These are phyloP conservation scores for Heliosperma pusillum DNA, from an alignment of 148 eudicot genomes.

Conservation along the genomic window DNA sequence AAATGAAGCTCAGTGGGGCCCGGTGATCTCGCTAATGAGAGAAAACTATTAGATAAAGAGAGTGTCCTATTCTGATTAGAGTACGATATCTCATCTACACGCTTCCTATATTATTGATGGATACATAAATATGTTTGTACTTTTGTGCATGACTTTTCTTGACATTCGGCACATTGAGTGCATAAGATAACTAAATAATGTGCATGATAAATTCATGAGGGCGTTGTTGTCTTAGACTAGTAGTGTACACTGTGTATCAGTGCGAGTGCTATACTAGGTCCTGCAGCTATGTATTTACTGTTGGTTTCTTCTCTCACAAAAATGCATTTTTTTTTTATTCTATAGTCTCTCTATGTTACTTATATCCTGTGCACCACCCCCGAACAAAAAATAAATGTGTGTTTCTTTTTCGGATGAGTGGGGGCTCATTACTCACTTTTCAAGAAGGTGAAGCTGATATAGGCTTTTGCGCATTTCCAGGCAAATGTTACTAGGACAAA, in stretches of 20 bases:
- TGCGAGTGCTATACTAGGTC: too few relatives aligned
- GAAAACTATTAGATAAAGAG: neutral
- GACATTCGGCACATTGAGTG: neutral
- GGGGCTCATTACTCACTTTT: neutral
- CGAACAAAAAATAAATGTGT: too few relatives aligned
- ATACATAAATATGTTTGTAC: neutral
- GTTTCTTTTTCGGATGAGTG: neutral
- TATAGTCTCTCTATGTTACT: too few relatives aligned
- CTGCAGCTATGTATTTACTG: too few relatives aligned
- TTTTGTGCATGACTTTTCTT: neutral
- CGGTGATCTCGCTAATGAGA: neutral
- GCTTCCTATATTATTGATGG: neutral
- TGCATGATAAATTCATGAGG: too few relatives aligned
- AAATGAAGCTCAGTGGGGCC: too few relatives aligned
- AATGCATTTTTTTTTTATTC: too few relatives aligned
- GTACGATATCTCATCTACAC: neutral
- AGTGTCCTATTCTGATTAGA: neutral
- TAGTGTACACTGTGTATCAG: too few relatives aligned
- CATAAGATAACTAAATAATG: neutral
- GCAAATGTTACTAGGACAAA: slow-evolving; percentile 91
- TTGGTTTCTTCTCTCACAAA: too few relatives aligned
- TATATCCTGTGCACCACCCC: too few relatives aligned
- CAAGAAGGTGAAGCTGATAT: neutral
- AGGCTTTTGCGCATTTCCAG: slow-evolving; percentile 33
- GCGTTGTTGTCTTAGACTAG: too few relatives aligned